phyloP scores from a whole-genome alignment of 192 early-diverging fungal species.

The Coemansia sp. region DNA sequence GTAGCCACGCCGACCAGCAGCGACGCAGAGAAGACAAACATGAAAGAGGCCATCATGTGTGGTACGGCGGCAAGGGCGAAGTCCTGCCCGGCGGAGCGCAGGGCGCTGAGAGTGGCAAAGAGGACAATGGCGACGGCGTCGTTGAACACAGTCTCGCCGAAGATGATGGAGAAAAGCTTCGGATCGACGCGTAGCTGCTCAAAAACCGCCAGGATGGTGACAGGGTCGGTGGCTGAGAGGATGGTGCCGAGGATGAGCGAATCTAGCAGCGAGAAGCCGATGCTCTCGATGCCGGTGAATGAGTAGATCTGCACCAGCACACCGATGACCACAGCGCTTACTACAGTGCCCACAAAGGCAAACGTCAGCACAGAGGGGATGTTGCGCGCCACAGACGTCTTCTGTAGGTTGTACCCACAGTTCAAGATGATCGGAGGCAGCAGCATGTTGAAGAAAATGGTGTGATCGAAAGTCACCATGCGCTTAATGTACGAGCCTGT shows the following conservation, averaged over 20 bases:
- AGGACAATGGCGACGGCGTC: conserved; percentile 99
- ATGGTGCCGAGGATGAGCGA: conserved; percentile 94
- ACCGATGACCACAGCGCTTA: conserved; percentile 87
- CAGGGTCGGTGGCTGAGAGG: conserved; percentile 94
- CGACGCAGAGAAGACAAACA: conserved; percentile 81
- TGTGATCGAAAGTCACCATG: conserved; percentile 88
- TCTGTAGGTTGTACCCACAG: conserved; percentile 93
- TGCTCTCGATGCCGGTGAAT: conserved; percentile 65
- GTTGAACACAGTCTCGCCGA: conserved; percentile 93
- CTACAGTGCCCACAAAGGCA: conserved; percentile 90
- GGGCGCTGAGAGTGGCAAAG: conserved; percentile 78
- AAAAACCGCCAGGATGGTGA: conserved; percentile 94
- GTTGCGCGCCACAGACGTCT: conserved; percentile 83
- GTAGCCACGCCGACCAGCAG: conserved; percentile 79
- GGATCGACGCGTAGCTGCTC: conserved; percentile 92
- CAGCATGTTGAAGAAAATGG: conserved; percentile 93
- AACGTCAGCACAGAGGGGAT: conserved; percentile 88
- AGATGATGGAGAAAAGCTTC: conserved; percentile 92
- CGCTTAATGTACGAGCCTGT: conserved; percentile 60
- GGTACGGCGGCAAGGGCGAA: conserved; percentile 65
- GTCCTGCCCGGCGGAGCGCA: conserved; percentile 62
- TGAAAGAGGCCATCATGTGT: conserved; percentile 68
- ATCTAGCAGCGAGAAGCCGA: conserved; percentile 80
- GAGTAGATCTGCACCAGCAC: conserved; percentile 70
- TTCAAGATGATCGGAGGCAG: conserved; percentile 97